Conservation (phyloP, 441 rosid species). For the Erodium trifolium region DNA sequence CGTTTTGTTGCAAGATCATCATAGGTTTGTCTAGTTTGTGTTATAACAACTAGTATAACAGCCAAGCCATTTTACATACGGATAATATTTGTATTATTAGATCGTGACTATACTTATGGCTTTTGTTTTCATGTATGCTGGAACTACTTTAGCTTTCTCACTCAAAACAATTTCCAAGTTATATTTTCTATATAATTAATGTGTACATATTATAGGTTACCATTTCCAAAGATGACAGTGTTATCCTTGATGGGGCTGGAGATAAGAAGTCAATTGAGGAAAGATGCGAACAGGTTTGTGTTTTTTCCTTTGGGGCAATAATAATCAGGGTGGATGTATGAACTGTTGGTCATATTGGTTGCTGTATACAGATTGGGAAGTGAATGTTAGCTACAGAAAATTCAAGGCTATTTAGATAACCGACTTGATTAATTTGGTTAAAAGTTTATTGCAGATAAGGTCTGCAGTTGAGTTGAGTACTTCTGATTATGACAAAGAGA, state of each 20-base stretch:
- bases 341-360: neutral
- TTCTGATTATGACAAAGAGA: slow-evolving; percentile 73
- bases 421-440: neutral
- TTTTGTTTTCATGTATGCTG: too few relatives aligned
- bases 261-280: slow-evolving; percentile 82
- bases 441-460: slow-evolving; percentile 3
- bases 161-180: neutral
- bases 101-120: too few relatives aligned
- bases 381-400: slow-evolving; percentile 43
- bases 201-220: slow-evolving; percentile 38
- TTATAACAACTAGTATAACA: too few relatives aligned
- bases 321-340: neutral
- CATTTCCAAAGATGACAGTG: slow-evolving; percentile 67
- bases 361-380: slow-evolving; percentile 35
- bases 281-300: slow-evolving; percentile 80
- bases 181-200: neutral
- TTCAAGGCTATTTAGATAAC: neutral
- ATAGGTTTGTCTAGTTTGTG: too few relatives aligned
- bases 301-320: neutral
- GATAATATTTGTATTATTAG: too few relatives aligned
- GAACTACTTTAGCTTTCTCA: too few relatives aligned
- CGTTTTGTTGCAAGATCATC: too few relatives aligned
- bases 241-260: slow-evolving; percentile 81
- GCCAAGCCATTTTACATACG: too few relatives aligned
- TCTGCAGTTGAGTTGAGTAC: slow-evolving; percentile 54